phyloP scores from a whole-genome alignment of 306 rosid genomes.

The Cucumis cinereus region DNA sequence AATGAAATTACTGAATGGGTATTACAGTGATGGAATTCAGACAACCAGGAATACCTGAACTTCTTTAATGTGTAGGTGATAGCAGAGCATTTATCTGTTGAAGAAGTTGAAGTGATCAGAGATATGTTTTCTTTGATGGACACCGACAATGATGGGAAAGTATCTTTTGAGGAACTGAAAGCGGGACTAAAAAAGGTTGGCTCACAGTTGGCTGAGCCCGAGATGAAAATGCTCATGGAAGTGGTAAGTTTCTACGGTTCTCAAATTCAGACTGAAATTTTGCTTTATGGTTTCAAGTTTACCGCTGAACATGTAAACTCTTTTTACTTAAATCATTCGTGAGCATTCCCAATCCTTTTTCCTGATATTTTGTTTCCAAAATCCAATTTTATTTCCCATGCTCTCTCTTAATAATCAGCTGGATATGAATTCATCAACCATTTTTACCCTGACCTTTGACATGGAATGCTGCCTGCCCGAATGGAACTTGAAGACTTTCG shows the following conservation, averaged over 20 bases:
- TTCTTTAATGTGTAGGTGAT: slow-evolving; percentile 54
- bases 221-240: slow-evolving; percentile 97
- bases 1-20: neutral
- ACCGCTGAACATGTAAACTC: neutral
- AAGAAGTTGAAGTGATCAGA: slow-evolving; percentile 94
- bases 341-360: neutral
- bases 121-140: slow-evolving; percentile 98
- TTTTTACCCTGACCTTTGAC: neutral
- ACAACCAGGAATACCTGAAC: slow-evolving; percentile 1
- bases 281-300: slow-evolving; percentile 4
- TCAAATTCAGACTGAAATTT: neutral
- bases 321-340: neutral
- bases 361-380: neutral
- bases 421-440: neutral
- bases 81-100: slow-evolving; percentile 88
- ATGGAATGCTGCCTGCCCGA: neutral
- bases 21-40: neutral
- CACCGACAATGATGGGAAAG: slow-evolving; percentile 78
- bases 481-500: neutral
- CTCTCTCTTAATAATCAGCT: neutral
- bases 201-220: slow-evolving; percentile 93
- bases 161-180: slow-evolving; percentile 80
- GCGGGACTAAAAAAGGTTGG: slow-evolving; percentile 87
- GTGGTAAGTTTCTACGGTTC: slow-evolving; percentile 47
- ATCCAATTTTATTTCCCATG: neutral